Conservation (phyloP, 1,139 yeast species). For the Schwanniomyces etchellsii region DNA sequence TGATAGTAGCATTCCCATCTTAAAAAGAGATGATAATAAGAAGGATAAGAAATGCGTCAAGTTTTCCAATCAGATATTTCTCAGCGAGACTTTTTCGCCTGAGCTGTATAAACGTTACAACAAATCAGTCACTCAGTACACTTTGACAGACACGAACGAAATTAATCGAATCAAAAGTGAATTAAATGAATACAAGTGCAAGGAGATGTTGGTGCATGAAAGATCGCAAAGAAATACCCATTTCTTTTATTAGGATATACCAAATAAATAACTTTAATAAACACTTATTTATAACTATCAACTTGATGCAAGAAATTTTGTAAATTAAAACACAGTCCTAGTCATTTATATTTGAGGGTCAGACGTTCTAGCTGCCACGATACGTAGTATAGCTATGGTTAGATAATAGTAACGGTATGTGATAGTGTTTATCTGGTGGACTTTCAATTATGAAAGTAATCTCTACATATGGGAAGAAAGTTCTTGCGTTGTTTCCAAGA, state of each 20-base stretch:
- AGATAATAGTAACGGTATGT: slow-evolving; percentile 75
- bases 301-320: neutral
- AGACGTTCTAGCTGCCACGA: slow-evolving; percentile 73
- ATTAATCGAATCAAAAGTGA: slow-evolving; percentile 46
- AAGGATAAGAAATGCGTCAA: slow-evolving; percentile 20
- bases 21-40: slow-evolving; percentile 4
- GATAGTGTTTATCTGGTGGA: slow-evolving; percentile 77
- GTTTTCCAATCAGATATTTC: slow-evolving; percentile 39
- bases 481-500: slow-evolving; percentile 24
- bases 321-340: neutral
- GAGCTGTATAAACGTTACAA: slow-evolving; percentile 47
- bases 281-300: neutral
- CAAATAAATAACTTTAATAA: neutral
- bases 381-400: slow-evolving; percentile 86
- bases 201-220: slow-evolving; percentile 54
- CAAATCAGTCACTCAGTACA: slow-evolving; percentile 46
- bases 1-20: neutral
- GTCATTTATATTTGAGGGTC: no score
- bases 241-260: slow-evolving; percentile 32
- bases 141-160: slow-evolving; percentile 40
- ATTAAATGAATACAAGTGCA: slow-evolving; percentile 45
- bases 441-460: slow-evolving; percentile 59
- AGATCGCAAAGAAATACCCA: slow-evolving; percentile 47
- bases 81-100: slow-evolving; percentile 46
- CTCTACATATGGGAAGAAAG: slow-evolving; percentile 83